Evolutionary conservation across 2,329 filamentous ascomycete species (phyloP), one percentile per base, ranked within the genome.

Genomic region (Calonectria crousiana): DNA sequence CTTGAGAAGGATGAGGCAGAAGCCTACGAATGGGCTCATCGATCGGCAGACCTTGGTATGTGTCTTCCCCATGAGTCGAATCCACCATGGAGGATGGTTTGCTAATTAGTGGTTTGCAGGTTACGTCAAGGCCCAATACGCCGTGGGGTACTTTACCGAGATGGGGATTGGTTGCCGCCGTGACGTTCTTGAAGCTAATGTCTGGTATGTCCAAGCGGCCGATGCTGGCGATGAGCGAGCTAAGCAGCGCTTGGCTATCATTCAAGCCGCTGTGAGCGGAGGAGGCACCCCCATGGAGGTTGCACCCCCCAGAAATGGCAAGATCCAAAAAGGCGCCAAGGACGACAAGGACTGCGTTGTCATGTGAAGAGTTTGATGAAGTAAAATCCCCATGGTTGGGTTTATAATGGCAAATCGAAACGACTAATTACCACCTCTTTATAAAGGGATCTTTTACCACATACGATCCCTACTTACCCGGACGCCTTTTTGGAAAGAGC

Each of bases 151-250:
- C 85, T 99, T 99, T 84, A 98, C 96, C 6, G 97, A 99, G 84
- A 98, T 97, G 95, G 97, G 97, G 76, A 98, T 99, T 79, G 97
- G 97, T 65, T 98, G 95, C 84, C 94, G 95, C 47, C 93, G 95
- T 64, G 97, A 99, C 83, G 93, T 96, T n/a, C 90, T 99, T 53
- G 96, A 98, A 84, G 96, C 97, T 78, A 99, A 99, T 82, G 95
- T 98, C 38, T 98, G 96, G 96, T 99, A 99, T 83, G 96, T 99
- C 78, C 95, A 95, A 84, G 97, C 97, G 6, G 96, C 97, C 20
- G 96, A 98, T 78, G 92, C 95, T 65, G 97, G 96, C 60, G 96
- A 98, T 81, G 95, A 97, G 80, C 92, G 95, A 72, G 97, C 97
- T 66, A 96, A 94, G 84, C 94, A 97, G 81, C 92, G 97, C 32